Conservation (phyloP, 495 filamentous ascomycete species). For the Pyrenopolyporus hunteri region DNA sequence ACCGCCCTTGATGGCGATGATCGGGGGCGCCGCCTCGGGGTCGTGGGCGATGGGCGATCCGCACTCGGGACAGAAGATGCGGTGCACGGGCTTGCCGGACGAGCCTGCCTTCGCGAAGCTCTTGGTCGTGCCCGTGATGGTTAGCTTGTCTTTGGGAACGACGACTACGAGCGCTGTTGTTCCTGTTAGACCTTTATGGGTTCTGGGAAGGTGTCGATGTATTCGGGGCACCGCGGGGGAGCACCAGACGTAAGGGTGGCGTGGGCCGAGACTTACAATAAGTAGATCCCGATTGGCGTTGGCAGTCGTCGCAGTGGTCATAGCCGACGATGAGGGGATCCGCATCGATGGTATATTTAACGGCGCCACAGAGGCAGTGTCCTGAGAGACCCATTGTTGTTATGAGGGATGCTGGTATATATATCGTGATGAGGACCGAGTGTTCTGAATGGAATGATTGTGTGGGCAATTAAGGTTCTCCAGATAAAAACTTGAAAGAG, state of each 20-base stretch:
- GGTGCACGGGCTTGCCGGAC: constrained; percentile 66
- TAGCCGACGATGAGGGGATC: constrained; percentile 65
- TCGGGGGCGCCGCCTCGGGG: constrained; percentile 68
- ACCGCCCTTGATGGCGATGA: constrained; percentile 73
- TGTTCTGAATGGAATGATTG: background rate
- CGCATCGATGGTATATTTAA: constrained; percentile 66
- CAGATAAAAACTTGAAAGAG: background rate
- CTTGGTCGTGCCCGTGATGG: constrained; percentile 67
- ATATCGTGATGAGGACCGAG: background rate
- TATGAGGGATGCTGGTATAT: constrained; percentile 1
- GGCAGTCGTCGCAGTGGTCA: constrained; percentile 76
- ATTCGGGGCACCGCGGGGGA: too few relatives aligned
- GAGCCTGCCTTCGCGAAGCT: constrained; percentile 60
- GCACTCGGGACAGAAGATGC: constrained; percentile 72
- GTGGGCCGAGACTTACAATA: constrained; percentile 62
- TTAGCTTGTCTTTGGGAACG: constrained; percentile 66
- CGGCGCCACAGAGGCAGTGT: constrained; percentile 73
- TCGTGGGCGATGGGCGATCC: constrained; percentile 73
- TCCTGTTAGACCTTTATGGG: background rate
- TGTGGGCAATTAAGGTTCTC: background rate
- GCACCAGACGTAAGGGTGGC: too few relatives aligned
- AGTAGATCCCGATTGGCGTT: constrained; percentile 70
- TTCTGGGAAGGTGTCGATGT: background rate
- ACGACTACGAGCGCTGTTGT: constrained; percentile 67
- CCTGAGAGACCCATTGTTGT: constrained; percentile 68